Conservation (phyloP, 768 basidiomycete genomes). For the Rhodotorula toruloides region DNA sequence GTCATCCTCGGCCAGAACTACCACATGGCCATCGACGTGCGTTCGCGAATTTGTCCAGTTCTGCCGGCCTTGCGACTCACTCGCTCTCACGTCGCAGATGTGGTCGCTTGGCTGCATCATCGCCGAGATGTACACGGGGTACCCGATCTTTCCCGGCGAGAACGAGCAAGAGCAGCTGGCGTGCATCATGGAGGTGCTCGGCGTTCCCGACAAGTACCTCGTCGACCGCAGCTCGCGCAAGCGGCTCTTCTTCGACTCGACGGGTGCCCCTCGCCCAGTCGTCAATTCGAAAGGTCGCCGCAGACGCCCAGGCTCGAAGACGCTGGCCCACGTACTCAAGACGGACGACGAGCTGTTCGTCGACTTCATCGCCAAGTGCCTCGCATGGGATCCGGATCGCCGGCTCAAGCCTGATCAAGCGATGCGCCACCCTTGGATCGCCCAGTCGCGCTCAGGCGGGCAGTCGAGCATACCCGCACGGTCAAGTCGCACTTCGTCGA, state of each 20-base stretch:
- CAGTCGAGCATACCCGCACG: background rate
- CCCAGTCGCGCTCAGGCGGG: background rate
- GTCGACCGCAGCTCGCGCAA: conserved; percentile 88
- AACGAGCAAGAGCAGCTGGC: conserved; percentile 97
- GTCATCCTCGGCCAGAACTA: conserved; percentile 99
- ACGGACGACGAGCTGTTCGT: conserved; percentile 92
- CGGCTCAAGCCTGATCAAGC: conserved; percentile 90
- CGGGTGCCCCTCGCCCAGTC: conserved; percentile 84
- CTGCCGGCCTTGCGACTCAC: background rate
- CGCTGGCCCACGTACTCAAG: conserved; percentile 78
- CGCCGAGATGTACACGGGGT: conserved; percentile 93
- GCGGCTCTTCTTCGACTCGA: conserved; percentile 92
- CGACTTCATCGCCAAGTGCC: conserved; percentile 92
- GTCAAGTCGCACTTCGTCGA: conserved; percentile 8
- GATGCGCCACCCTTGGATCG: conserved; percentile 55
- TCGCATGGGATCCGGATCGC: conserved; percentile 97
- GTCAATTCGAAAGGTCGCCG: conserved; percentile 94
- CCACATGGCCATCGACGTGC: conserved; percentile 67
- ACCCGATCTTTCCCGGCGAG: conserved; percentile 97
- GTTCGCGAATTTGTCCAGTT: background rate
- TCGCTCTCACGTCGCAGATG: conserved; percentile 59
- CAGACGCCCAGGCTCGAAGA: conserved; percentile 83
- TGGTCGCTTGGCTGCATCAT: conserved; percentile 99
- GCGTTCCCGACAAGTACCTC: conserved; percentile 89
- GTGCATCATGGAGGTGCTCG: conserved; percentile 99